Percentiles rank a stretch among this genome's conserved stretches.
Conservation (phyloP, 2,329 filamentous ascomycete genomes). For the Incumbomyces lentus region DNA sequence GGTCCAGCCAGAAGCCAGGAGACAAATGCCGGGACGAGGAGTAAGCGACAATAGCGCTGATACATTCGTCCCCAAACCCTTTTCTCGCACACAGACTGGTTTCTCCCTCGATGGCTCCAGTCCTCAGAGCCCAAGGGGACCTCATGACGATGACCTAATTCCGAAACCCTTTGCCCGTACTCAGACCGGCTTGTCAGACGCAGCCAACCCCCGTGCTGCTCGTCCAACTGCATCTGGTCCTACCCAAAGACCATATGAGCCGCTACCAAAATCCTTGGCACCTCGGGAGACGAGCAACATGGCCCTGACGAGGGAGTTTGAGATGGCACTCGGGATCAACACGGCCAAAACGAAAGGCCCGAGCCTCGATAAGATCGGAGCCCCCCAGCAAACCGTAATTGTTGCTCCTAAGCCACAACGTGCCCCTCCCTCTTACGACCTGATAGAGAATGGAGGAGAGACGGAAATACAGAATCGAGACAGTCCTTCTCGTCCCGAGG, state of each 20-base stretch:
- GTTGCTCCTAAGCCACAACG: conserved; percentile 14
- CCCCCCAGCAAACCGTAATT: conserved; percentile 8
- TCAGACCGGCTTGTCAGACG: neutral
- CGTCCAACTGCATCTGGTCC: neutral
- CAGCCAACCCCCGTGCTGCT: neutral
- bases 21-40: conserved; percentile 4
- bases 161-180: conserved; percentile 5
- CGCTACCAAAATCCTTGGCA: neutral
- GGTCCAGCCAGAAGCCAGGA: conserved; percentile 2
- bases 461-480: neutral
- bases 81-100: neutral
- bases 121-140: neutral
- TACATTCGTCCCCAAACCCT: conserved; percentile 2
- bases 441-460: conserved; percentile 1
- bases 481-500: neutral
- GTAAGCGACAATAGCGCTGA: conserved; percentile 4
- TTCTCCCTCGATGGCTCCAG: neutral
- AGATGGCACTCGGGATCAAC: conserved; percentile 16
- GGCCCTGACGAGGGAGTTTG: conserved; percentile 17
- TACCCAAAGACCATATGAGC: neutral
- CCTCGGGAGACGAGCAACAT: neutral
- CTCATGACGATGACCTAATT: neutral
- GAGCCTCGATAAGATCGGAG: conserved; percentile 5
- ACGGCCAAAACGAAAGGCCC: neutral
- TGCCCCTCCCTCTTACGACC: conserved; percentile 3